Conservation (phyloP, 345 rosid species). For the Citrus unshiu region DNA sequence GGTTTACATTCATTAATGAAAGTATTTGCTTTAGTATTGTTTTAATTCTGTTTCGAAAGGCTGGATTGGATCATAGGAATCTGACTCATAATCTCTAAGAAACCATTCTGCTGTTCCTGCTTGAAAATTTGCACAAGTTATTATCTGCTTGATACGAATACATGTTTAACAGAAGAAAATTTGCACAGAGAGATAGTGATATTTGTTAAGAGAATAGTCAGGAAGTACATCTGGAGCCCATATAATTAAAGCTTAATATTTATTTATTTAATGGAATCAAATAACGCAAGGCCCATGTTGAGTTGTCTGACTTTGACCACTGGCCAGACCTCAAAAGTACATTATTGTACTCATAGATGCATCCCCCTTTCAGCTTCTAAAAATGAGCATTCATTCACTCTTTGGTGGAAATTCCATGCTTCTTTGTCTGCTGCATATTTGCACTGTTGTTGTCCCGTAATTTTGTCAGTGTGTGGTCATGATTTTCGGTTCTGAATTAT, state of each 20-base stretch:
- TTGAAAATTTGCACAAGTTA: not conserved
- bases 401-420: slow-evolving; percentile 23
- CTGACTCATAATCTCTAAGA: not conserved
- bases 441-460: slow-evolving; percentile 15
- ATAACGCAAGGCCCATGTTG: slow-evolving; percentile 25
- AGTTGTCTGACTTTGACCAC: slow-evolving; percentile 22
- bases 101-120: not conserved
- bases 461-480: slow-evolving; percentile 26
- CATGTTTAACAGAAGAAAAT: not conserved
- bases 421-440: slow-evolving; percentile 18
- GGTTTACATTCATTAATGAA: not conserved
- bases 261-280: slow-evolving; percentile 1
- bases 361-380: slow-evolving; percentile 17
- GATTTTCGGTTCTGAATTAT: slow-evolving; percentile 17
- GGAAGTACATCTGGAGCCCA: not conserved
- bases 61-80: not conserved
- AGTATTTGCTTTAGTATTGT: not conserved
- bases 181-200: not conserved
- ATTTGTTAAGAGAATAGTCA: not conserved
- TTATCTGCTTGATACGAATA: not conserved
- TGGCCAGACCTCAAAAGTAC: slow-evolving; percentile 24
- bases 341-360: slow-evolving; percentile 24
- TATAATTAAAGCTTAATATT: not conserved
- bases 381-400: slow-evolving; percentile 3
- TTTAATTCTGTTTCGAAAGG: not conserved